phyloP scores from a whole-genome alignment of 305 asterid genomes.

The Nicotiana rustica region DNA sequence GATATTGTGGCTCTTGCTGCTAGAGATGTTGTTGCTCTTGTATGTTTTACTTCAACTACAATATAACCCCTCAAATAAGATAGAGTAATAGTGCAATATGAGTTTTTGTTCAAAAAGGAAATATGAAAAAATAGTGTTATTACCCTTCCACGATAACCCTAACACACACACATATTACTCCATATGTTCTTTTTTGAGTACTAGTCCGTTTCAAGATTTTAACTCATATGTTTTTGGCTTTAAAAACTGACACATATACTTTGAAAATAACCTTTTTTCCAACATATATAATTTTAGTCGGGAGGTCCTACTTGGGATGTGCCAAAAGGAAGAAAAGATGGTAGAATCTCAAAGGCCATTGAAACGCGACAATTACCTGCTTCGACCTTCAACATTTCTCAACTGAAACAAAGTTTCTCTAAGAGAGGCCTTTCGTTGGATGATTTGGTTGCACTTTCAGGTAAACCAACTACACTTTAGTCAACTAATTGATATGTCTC shows the following conservation, averaged over 20 bases:
- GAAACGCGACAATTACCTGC: constrained; percentile 70
- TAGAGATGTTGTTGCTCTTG: constrained; percentile 25
- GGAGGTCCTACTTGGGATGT: constrained; percentile 56
- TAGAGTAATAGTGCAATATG: neutral
- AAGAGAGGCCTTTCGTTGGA: constrained; percentile 38
- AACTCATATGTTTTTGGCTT: too few relatives aligned
- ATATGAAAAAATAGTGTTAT: neutral
- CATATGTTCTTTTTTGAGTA: too few relatives aligned
- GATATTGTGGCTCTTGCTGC: constrained; percentile 10
- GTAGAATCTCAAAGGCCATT: constrained; percentile 63
- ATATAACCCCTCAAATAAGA: neutral
- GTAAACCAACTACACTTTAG: neutral
- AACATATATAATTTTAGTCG: constrained; percentile 27
- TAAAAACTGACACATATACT: too few relatives aligned
- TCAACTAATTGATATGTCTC: too few relatives aligned
- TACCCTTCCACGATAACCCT: neutral
- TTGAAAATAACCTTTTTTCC: too few relatives aligned
- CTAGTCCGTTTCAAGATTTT: too few relatives aligned
- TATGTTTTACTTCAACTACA: neutral
- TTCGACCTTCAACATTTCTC: constrained; percentile 79
- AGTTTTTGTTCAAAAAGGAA: too few relatives aligned
- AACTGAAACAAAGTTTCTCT: constrained; percentile 54
- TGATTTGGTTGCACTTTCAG: neutral
- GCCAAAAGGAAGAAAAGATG: constrained; percentile 76
- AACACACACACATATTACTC: too few relatives aligned